These are phyloP conservation scores for Aspergillaceae sp. DNA, from an alignment of 2,329 filamentous ascomycete species.

Conservation along the genomic window DNA sequence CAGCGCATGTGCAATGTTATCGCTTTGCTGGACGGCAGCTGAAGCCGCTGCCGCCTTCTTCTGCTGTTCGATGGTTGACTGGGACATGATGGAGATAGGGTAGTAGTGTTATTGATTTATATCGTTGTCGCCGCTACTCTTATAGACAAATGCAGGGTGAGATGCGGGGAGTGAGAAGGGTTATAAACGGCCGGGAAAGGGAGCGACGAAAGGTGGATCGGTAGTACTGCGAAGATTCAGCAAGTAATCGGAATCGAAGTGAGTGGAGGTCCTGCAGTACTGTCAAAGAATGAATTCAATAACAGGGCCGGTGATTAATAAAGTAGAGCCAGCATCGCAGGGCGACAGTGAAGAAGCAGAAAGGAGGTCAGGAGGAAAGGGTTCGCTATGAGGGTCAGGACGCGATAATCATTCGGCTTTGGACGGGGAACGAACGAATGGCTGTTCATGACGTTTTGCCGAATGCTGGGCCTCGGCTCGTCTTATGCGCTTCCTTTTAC, in stretches of 20 bases:
- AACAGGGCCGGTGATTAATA: background rate
- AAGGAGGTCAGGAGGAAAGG: slow-evolving; percentile 5
- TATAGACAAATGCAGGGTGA: too few relatives aligned
- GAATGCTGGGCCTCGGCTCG: slow-evolving; percentile 25
- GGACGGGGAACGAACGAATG: slow-evolving; percentile 10
- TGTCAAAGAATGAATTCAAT: background rate
- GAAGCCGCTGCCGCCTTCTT: slow-evolving; percentile 43
- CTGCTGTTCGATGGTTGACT: slow-evolving; percentile 28
- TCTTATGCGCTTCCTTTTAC: slow-evolving; percentile 8
- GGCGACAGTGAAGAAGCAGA: background rate
- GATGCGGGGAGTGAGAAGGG: too few relatives aligned
- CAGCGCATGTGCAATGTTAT: slow-evolving; percentile 93
- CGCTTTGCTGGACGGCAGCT: slow-evolving; percentile 69
- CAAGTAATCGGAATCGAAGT: too few relatives aligned
- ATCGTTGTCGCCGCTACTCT: too few relatives aligned
- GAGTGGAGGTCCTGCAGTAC: too few relatives aligned
- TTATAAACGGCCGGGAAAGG: too few relatives aligned
- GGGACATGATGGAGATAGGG: slow-evolving; percentile 27
- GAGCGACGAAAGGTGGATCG: too few relatives aligned
- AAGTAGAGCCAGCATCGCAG: background rate
- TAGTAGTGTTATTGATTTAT: background rate
- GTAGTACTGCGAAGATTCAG: too few relatives aligned
- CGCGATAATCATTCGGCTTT: slow-evolving; percentile 25
- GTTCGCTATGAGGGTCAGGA: background rate
- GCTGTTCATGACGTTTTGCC: slow-evolving; percentile 30